Percentiles rank a stretch among this genome's conserved stretches.
Conservation (phyloP, 805 yeast species). For the Spathaspora passalidarum region DNA sequence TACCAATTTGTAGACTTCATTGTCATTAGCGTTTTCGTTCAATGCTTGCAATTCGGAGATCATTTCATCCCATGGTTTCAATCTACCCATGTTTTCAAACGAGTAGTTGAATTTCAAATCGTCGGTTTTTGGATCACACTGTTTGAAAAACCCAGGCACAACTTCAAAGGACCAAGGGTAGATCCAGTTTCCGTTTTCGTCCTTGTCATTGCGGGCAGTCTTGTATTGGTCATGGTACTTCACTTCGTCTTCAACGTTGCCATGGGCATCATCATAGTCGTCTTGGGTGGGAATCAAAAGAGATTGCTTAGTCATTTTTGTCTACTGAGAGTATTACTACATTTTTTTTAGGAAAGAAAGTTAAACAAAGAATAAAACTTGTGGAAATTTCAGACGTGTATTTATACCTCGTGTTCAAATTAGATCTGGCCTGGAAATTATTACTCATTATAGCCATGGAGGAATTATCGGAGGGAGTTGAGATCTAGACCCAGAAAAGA, state of each 20-base stretch:
- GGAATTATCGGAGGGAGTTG: too few species aligned
- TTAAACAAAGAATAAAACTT: background rate
- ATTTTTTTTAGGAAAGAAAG: background rate
- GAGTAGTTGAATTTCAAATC: slow-evolving; percentile 46
- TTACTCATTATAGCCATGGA: background rate
- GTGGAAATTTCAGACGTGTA: background rate
- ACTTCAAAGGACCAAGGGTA: slow-evolving; percentile 48
- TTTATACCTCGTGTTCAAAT: background rate
- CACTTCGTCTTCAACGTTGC: slow-evolving; percentile 16
- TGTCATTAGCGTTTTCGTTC: slow-evolving; percentile 29
- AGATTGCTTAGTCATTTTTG: slow-evolving; percentile 16
- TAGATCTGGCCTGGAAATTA: too few species aligned
- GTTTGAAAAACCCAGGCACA: slow-evolving; percentile 50
- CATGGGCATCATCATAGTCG: slow-evolving; percentile 33
- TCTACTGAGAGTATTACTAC: background rate
- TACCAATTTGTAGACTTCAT: slow-evolving; percentile 46
- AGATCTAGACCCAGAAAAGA: too few species aligned
- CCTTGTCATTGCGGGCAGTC: slow-evolving; percentile 14
- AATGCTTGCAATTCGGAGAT: slow-evolving; percentile 27
- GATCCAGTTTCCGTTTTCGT: slow-evolving; percentile 16
- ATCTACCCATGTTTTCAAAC: slow-evolving; percentile 43
- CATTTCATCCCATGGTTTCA: slow-evolving; percentile 39
- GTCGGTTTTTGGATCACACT: slow-evolving; percentile 43
- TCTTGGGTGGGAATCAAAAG: slow-evolving; percentile 27
- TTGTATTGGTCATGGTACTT: slow-evolving; percentile 11